Evolutionary conservation across 192 early-diverging fungal species (phyloP).

Genomic region (Entrophospora sp.): DNA sequence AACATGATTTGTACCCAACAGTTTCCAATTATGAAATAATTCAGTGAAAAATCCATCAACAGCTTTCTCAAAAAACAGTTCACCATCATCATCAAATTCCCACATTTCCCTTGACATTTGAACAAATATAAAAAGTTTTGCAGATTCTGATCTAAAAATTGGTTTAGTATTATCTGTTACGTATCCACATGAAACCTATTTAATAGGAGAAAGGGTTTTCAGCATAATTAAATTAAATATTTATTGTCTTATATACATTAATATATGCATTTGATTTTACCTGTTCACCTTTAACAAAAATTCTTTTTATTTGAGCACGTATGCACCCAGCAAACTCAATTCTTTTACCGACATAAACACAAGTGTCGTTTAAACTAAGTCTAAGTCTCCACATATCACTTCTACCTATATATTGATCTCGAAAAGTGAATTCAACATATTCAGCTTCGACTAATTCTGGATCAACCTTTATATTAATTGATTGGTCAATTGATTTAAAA

Average conservation of each 20-base stretch:
- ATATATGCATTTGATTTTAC: no score
- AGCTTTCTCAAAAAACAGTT: conserved; percentile 89
- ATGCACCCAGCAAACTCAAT: conserved; percentile 63
- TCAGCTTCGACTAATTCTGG: conserved; percentile 56
- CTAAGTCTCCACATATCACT: conserved; percentile 92
- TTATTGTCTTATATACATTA: no score
- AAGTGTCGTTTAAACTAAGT: conserved; percentile 53
- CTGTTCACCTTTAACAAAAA: conserved; percentile 57
- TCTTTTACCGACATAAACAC: conserved; percentile 71
- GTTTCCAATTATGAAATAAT: conserved; percentile 81
- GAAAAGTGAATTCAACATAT: conserved; percentile 78
- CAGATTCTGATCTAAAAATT: conserved; percentile 90
- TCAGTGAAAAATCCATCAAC: conserved; percentile 84
- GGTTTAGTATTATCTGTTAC: conserved; percentile 70
- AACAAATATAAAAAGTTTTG: conserved; percentile 89
- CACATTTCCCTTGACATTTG: conserved; percentile 98
- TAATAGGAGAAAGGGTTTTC: no score
- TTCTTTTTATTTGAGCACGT: conserved; percentile 67
- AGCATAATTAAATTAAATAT: background rate
- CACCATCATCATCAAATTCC: conserved; percentile 96
- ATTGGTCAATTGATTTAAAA: background rate
- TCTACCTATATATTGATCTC: conserved; percentile 85
- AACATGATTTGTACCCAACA: conserved; percentile 77
- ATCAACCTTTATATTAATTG: conserved; percentile 46
- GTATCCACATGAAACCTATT: conserved; percentile 65